These are phyloP conservation scores for Lolium rigidum DNA, from an alignment of 176 grass and related monocot species.

Conservation along the genomic window DNA sequence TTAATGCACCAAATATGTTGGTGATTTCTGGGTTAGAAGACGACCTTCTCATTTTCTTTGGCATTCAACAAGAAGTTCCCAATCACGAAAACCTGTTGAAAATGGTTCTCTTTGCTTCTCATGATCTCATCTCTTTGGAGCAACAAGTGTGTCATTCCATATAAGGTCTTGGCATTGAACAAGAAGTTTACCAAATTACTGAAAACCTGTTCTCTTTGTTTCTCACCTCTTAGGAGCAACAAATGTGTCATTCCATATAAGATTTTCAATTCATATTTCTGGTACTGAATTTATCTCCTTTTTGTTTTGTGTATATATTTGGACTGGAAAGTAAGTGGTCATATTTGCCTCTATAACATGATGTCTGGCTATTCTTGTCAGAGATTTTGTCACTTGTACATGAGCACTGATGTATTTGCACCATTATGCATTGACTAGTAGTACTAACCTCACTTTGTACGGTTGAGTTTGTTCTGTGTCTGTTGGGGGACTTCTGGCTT, in stretches of 20 bases:
- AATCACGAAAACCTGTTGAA: background rate
- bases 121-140: background rate
- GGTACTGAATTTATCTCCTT: background rate
- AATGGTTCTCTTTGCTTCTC: background rate
- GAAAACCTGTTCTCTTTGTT: background rate
- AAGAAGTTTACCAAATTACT: background rate
- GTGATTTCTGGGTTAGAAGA: background rate
- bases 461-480: constrained; percentile 13
- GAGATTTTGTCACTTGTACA: constrained; percentile 19
- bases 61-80: background rate
- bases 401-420: too few species aligned
- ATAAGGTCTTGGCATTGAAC: background rate
- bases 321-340: background rate
- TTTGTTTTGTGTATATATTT: constrained; percentile 7
- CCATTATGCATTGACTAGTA: constrained; percentile 7
- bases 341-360: constrained; percentile 13
- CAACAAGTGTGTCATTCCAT: background rate
- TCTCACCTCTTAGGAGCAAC: constrained; percentile 2
- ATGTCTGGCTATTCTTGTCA: background rate
- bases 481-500: constrained; percentile 26
- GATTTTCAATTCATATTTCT: constrained; percentile 9
- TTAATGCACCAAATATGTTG: background rate
- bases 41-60: background rate
- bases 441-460: background rate
- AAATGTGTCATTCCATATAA: background rate